Evolutionary conservation across 2,329 filamentous ascomycete species (phyloP), one percentile per base, ranked within the genome.

Genomic region (Diaporthe humulicola): DNA sequence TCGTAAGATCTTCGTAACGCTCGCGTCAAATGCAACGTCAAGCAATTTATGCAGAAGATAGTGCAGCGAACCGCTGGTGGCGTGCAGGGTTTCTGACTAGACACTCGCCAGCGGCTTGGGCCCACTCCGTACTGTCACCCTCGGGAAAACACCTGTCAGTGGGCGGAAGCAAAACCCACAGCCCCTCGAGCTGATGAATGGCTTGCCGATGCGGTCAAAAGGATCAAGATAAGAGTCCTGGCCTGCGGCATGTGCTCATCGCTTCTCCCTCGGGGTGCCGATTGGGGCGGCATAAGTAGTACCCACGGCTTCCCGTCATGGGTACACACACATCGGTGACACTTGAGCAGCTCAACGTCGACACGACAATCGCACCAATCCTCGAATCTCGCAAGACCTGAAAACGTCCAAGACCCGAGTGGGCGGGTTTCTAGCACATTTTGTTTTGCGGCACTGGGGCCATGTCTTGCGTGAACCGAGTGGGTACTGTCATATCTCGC

Each of bases 21-120:
- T 67, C 19, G 33, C 64, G 6, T 38, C 22, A 14, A 52, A 67
- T 67, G 64, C 45, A 33, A 67, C 64, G 28, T 69, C 64, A 69
- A 40, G 64, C 33, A 38, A 52, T 69, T 54, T 69, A 50, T 69
- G 64, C 64, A 54, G 48, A 54, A 69, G 33, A 69, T 69, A 25
- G 48, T 69, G 48, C 64, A 36, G 33, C 64, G 48, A 69, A 69
- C 64, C 48, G 64, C n/a, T 69, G 64, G 33, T 69, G 64, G 45
- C 45, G 28, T 54, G 64, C 64, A 69, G 64, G 64, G 64, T 40
- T 69, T n/a, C 64, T 69, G 64, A 69, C 64, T 69, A 69, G 64
- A 54, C 15, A 38, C 45, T 38, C 36, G 22, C 45, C 64, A 19
- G 48, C 64, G 22, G 45, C 45, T 52, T 67, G 64, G 64, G n/a